Conservation (phyloP, 305 asterid species). For the Ilex paraguariensis region DNA sequence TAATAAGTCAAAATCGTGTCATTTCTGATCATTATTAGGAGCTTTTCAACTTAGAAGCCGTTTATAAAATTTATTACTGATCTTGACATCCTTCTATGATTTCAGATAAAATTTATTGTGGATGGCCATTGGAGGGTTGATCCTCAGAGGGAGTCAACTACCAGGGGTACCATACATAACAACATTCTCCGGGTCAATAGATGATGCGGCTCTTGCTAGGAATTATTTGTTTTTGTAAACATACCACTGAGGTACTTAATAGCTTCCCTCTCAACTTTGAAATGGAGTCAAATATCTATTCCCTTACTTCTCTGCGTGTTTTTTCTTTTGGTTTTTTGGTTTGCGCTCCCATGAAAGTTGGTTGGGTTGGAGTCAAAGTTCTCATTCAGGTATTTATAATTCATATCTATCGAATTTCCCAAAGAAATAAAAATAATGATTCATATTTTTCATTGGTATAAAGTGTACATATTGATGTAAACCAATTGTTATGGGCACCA, state of each 20-base stretch:
- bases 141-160: constrained; percentile 55
- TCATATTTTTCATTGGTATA: too few species aligned
- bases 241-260: background rate
- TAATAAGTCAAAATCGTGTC: background rate
- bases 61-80: constrained; percentile 1
- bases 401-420: too few species aligned
- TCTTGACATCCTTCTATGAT: background rate
- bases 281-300: background rate
- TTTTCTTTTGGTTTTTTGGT: too few species aligned
- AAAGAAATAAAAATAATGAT: too few species aligned
- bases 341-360: too few species aligned
- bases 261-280: background rate
- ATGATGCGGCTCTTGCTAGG: constrained; percentile 15
- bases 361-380: too few species aligned
- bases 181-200: constrained; percentile 81
- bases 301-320: background rate
- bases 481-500: too few species aligned
- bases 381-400: too few species aligned
- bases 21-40: background rate
- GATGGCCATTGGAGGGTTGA: constrained; percentile 78
- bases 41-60: constrained; percentile 2
- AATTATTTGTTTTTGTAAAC: constrained; percentile 3
- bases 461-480: too few species aligned
- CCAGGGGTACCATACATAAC: constrained; percentile 49
- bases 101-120: constrained; percentile 77